phyloP scores from a whole-genome alignment of 345 rosid genomes.

The Odontarrhena argentea region DNA sequence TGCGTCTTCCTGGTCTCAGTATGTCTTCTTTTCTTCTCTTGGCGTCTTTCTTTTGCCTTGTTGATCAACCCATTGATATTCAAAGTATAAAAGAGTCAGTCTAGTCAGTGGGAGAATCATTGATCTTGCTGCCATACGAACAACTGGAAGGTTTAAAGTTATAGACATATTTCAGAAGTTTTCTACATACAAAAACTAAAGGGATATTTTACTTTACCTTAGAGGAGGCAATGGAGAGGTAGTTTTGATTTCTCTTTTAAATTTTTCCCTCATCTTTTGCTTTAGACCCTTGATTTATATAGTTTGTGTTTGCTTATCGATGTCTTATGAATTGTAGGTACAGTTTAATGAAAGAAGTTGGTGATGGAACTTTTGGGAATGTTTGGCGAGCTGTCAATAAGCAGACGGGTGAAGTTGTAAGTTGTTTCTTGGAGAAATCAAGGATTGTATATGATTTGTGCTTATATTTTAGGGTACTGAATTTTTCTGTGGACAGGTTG shows the following conservation, averaged over 20 bases:
- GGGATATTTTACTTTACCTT: conserved; percentile 45
- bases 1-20: conserved; percentile 34
- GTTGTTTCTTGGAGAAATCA: conserved; percentile 32
- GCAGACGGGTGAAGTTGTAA: conserved; percentile 87
- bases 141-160: conserved; percentile 47
- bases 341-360: conserved; percentile 84
- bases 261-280: background rate
- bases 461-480: conserved; percentile 13
- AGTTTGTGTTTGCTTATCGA: conserved; percentile 2
- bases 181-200: conserved; percentile 50
- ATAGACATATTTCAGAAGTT: conserved; percentile 44
- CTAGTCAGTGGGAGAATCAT: conserved; percentile 43
- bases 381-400: conserved; percentile 86
- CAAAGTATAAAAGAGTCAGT: conserved; percentile 59
- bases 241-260: conserved; percentile 30
- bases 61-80: conserved; percentile 46
- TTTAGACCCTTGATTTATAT: background rate
- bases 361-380: conserved; percentile 95
- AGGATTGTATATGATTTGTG: background rate
- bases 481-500: conserved; percentile 60
- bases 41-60: conserved; percentile 38
- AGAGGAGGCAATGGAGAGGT: conserved; percentile 77
- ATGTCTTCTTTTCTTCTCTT: conserved; percentile 49
- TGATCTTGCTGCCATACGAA: conserved; percentile 29
- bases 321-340: conserved; percentile 52